Conservation (phyloP, 768 basidiomycete species). For the Coprinopsis marcescibilis region DNA sequence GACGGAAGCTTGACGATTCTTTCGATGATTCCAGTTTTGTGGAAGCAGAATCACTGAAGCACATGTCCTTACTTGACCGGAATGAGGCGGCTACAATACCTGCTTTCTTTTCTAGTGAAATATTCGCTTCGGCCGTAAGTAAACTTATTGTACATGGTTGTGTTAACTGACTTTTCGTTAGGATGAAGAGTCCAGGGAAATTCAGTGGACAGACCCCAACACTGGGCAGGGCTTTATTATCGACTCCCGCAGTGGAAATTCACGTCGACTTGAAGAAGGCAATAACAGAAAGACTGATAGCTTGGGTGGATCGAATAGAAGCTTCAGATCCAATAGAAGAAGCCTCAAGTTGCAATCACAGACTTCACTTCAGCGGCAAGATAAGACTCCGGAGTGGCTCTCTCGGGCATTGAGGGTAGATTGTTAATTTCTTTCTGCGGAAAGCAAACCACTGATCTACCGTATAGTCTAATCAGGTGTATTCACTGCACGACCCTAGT, state of each 20-base stretch:
- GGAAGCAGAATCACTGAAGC: conserved; percentile 21
- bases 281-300: background rate
- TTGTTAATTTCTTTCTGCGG: too few relatives aligned
- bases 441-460: background rate
- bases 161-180: conserved; percentile 14
- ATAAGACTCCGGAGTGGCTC: conserved; percentile 57
- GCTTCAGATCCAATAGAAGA: conserved; percentile 5
- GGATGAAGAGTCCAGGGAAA: conserved; percentile 25
- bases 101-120: conserved; percentile 11
- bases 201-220: conserved; percentile 58
- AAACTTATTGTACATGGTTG: conserved; percentile 4
- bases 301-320: background rate
- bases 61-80: conserved; percentile 13
- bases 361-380: background rate
- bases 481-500: background rate
- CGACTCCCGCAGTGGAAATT: conserved; percentile 67
- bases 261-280: conserved; percentile 30
- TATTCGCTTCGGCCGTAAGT: conserved; percentile 18
- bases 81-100: conserved; percentile 6
- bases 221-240: conserved; percentile 56
- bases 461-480: background rate
- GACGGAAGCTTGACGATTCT: conserved; percentile 32
- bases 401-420: conserved; percentile 51
- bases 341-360: conserved; percentile 2
- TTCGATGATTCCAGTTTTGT: conserved; percentile 31